A percentile compares a stretch with the other conserved stretches of the same genome.
Conservation (phyloP, 345 rosid species). For the Camelina laxa region DNA sequence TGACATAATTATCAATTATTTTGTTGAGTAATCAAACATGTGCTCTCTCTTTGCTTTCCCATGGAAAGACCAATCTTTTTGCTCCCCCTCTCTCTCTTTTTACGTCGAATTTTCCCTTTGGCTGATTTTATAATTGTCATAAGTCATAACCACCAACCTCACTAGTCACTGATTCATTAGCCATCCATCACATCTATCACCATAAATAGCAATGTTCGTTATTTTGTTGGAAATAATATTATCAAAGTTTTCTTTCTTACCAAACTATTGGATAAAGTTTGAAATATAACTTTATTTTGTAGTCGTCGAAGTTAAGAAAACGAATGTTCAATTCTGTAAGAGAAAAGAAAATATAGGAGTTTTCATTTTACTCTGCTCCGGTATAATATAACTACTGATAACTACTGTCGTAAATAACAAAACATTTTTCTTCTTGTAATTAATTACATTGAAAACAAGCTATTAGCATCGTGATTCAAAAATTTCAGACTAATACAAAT, state of each 20-base stretch:
- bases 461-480: conserved; percentile 1
- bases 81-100: conserved; percentile 17
- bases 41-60: conserved; percentile 39
- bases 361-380: neutral
- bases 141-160: conserved; percentile 39
- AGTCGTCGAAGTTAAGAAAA: conserved; percentile 9
- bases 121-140: conserved; percentile 25
- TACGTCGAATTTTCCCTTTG: conserved; percentile 28
- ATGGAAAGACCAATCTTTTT: conserved; percentile 19
- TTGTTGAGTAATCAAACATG: conserved; percentile 39
- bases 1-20: conserved; percentile 44
- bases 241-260: conserved; percentile 22
- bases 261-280: conserved; percentile 33
- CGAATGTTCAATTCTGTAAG: neutral
- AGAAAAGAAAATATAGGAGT: conserved; percentile 6
- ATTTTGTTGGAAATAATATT: conserved; percentile 1
- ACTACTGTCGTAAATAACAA: neutral
- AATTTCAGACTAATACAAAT: neutral
- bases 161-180: conserved; percentile 34
- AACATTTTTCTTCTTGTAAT: neutral
- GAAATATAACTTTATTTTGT: neutral
- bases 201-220: conserved; percentile 18
- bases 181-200: conserved; percentile 35
- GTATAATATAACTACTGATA: neutral
- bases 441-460: neutral